Evolutionary conservation across 2,329 filamentous ascomycete genomes (phyloP).

Genomic region (Alternaria metachromatica): DNA sequence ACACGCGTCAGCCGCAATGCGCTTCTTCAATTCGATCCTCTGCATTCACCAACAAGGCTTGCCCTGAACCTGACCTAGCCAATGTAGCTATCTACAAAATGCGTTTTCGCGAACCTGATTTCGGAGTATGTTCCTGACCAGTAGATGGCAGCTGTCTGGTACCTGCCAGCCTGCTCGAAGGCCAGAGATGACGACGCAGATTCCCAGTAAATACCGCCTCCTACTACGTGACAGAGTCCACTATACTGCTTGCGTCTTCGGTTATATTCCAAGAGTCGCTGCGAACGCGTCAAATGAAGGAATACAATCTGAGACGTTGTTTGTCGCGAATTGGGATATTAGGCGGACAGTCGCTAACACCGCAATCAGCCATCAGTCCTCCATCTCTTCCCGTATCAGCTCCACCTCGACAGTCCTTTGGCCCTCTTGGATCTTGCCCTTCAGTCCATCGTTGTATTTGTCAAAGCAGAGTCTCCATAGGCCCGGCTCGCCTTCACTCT

Average conservation of each 20-base stretch:
- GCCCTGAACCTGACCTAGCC: background rate
- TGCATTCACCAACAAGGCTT: slow-evolving; percentile 11
- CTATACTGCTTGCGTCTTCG: background rate
- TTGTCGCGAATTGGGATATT: background rate
- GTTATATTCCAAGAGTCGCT: background rate
- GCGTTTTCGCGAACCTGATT: background rate
- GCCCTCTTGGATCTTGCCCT: slow-evolving; percentile 37
- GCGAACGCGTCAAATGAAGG: background rate
- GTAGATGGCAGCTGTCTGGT: background rate
- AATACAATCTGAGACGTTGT: background rate
- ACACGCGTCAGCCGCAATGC: slow-evolving; percentile 12
- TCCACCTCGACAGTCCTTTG: slow-evolving; percentile 27
- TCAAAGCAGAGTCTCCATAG: slow-evolving; percentile 62
- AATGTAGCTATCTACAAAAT: background rate
- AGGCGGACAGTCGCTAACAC: background rate
- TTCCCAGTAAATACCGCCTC: background rate
- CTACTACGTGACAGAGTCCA: background rate
- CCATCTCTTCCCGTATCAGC: slow-evolving; percentile 20
- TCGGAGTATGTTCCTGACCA: background rate
- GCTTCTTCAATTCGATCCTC: slow-evolving; percentile 1
- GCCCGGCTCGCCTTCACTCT: slow-evolving; percentile 54
- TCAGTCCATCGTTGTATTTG: slow-evolving; percentile 52
- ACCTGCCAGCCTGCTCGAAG: background rate
- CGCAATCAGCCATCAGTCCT: slow-evolving; percentile 1
- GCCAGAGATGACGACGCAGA: background rate